These are phyloP conservation scores for Zelopaecilomyces penicillatus DNA, from an alignment of 2,329 filamentous ascomycete species.

Conservation along the genomic window DNA sequence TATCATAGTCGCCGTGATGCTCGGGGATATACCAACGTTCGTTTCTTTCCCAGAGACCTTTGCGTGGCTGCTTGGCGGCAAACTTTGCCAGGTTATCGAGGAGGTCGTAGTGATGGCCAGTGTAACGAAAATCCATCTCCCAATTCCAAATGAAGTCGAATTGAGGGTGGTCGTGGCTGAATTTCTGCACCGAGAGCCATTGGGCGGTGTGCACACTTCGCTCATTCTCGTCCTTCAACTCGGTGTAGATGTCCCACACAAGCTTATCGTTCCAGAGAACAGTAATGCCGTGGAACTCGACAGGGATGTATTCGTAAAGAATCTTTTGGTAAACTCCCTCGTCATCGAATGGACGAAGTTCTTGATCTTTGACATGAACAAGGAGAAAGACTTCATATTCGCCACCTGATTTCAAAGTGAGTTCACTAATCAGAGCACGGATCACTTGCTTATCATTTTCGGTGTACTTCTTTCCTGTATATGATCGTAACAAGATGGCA, in stretches of 20 bases:
- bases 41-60: constrained; percentile 65
- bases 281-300: constrained; percentile 62
- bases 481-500: constrained; percentile 68
- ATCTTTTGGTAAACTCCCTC: constrained; percentile 50
- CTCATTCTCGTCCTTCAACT: constrained; percentile 54
- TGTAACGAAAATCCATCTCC: constrained; percentile 76
- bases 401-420: constrained; percentile 66
- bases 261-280: constrained; percentile 67
- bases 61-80: constrained; percentile 59
- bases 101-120: constrained; percentile 74
- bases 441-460: constrained; percentile 73
- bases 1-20: constrained; percentile 57
- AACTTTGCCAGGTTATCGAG: constrained; percentile 57
- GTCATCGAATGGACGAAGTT: constrained; percentile 50
- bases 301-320: constrained; percentile 54
- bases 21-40: constrained; percentile 66
- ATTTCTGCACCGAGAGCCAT: constrained; percentile 68
- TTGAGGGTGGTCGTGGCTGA: constrained; percentile 66
- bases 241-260: constrained; percentile 70
- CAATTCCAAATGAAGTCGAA: constrained; percentile 82
- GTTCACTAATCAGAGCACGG: constrained; percentile 69
- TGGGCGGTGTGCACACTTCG: constrained; percentile 51
- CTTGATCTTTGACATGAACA: constrained; percentile 64
- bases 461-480: constrained; percentile 66
- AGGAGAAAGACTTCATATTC: constrained; percentile 76